phyloP scores from a whole-genome alignment of 2,329 filamentous ascomycete genomes.

The Blastomyces parvus region DNA sequence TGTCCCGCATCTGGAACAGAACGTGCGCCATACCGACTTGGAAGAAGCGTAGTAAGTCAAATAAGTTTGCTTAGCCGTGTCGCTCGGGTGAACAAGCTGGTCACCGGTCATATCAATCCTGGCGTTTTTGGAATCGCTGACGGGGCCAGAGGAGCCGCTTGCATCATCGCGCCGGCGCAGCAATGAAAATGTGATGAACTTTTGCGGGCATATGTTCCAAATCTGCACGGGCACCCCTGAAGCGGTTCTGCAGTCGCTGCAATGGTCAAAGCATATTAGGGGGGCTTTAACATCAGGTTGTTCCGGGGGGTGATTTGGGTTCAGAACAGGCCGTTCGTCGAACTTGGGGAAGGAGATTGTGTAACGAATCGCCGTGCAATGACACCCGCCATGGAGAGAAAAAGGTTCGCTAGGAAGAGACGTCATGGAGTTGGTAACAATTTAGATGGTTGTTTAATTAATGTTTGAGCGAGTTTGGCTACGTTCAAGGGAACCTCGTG shows the following conservation, averaged over 20 bases:
- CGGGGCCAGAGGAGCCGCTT: background rate
- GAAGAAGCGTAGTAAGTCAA: conserved; percentile 7
- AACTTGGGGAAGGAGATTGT: conserved; percentile 19
- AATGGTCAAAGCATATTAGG: conserved; percentile 20
- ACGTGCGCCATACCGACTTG: conserved; percentile 18
- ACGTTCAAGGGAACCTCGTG: background rate
- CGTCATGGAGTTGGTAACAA: background rate
- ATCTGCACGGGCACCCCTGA: conserved; percentile 19
- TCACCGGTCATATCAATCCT: background rate
- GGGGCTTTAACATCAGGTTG: conserved; percentile 7
- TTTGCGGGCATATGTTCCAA: conserved; percentile 22
- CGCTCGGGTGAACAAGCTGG: conserved; percentile 2
- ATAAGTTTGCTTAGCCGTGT: conserved; percentile 3
- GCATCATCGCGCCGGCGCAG: background rate
- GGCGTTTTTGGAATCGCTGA: background rate
- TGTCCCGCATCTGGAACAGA: conserved; percentile 24
- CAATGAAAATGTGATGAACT: conserved; percentile 12
- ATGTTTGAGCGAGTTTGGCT: background rate
- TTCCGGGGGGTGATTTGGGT: background rate
- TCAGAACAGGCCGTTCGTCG: conserved; percentile 13
- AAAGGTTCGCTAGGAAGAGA: conserved; percentile 13
- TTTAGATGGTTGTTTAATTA: background rate
- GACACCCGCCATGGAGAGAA: conserved; percentile 22
- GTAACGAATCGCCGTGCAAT: conserved; percentile 24
- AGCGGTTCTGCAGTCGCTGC: conserved; percentile 20